Evolutionary conservation across 371 early-diverging fungal species (phyloP).

Genomic region (Synchytrium microbalum): DNA sequence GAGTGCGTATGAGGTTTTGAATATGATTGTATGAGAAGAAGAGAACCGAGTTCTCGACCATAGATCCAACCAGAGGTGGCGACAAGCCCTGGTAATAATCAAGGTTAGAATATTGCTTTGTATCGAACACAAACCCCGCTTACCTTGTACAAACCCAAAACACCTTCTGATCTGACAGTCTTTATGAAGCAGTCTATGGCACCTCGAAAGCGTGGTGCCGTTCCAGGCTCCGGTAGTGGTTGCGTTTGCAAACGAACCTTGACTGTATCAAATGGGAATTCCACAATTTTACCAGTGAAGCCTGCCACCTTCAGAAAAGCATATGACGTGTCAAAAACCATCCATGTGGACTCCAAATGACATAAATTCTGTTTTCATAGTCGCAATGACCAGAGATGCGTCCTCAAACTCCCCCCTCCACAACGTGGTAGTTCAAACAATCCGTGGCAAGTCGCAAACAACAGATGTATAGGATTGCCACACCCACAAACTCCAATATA

Average conservation of each 20-base stretch:
- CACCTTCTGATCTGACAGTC: conserved; percentile 31
- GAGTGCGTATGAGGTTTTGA: conserved; percentile 58
- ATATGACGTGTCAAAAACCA: not conserved
- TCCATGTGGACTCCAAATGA: too few species aligned
- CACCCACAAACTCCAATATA: too few species aligned
- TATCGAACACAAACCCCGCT: too few species aligned
- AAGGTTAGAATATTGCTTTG: not conserved
- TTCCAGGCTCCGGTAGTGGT: conserved; percentile 45
- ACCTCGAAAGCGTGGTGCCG: conserved; percentile 22
- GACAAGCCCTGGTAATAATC: conserved; percentile 64
- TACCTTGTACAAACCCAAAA: conserved; percentile 42
- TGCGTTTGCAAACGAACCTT: conserved; percentile 92
- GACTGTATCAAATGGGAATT: conserved; percentile 95
- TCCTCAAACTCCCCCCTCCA: too few species aligned
- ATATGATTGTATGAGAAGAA: conserved; percentile 83
- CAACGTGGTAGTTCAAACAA: too few species aligned
- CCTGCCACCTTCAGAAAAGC: conserved; percentile 60
- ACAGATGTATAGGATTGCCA: too few species aligned
- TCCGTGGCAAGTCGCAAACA: not conserved
- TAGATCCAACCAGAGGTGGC: conserved; percentile 85
- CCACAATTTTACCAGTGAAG: conserved; percentile 84
- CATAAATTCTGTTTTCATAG: too few species aligned
- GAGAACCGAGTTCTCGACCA: conserved; percentile 88
- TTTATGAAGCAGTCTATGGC: conserved; percentile 34
- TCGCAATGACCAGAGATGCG: too few species aligned